phyloP scores from a whole-genome alignment of 139 green algal species.

The Diplosphaera chodatii region DNA sequence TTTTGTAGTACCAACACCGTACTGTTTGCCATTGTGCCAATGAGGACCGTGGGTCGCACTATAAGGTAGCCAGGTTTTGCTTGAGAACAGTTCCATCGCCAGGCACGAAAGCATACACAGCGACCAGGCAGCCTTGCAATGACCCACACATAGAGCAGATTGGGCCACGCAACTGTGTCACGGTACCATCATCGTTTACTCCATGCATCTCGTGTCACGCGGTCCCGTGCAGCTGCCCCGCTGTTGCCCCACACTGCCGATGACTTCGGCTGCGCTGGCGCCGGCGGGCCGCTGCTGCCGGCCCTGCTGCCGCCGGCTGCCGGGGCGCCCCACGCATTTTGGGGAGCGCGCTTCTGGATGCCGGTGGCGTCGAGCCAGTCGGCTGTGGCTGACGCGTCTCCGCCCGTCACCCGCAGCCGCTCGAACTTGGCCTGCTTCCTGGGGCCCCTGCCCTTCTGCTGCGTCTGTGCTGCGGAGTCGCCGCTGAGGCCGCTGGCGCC shows the following conservation, averaged over 20 bases:
- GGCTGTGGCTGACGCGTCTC: conserved; percentile 7
- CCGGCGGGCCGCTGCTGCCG: neutral
- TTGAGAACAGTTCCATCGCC: too few relatives aligned
- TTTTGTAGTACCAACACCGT: too few relatives aligned
- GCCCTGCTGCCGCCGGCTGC: neutral
- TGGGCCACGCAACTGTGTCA: too few relatives aligned
- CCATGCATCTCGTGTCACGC: conserved; percentile 25
- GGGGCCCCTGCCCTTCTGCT: neutral
- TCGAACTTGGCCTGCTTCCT: conserved; percentile 26
- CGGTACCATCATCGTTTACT: conserved; percentile 9
- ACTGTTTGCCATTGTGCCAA: too few relatives aligned
- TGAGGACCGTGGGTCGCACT: too few relatives aligned
- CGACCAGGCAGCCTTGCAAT: too few relatives aligned
- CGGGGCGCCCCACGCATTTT: conserved; percentile 30
- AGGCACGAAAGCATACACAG: too few relatives aligned
- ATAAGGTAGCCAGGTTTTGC: too few relatives aligned
- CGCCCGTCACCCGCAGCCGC: conserved; percentile 20
- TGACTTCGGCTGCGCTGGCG: neutral
- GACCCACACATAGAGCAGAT: too few relatives aligned
- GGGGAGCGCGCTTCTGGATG: conserved; percentile 13
- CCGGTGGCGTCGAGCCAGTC: conserved; percentile 15
- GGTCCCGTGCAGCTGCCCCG: neutral
- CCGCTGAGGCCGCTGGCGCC: neutral
- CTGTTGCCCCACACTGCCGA: conserved; percentile 16
- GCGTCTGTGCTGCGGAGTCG: neutral